Base-by-base conservation (phyloP, 1,139 yeast species). In the Candida buenavistaensis region DNA sequence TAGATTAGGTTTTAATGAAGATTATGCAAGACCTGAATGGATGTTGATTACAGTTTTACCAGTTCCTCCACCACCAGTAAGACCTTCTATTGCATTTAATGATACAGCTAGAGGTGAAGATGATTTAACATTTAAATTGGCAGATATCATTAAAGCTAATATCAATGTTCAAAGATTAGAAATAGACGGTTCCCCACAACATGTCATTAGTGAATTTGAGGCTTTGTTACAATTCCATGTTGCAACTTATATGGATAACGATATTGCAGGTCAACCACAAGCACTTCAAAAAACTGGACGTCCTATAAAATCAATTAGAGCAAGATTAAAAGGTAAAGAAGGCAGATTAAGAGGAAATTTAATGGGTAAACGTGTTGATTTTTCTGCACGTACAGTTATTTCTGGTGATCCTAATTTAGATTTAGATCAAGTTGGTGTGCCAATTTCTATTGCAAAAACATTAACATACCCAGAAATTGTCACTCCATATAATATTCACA, bases 361-460 rank as follows among this genome's bases (percentile, higher is more conserved):
- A 52, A 94, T 94, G 99, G 99, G 99, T 62, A 94, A 94, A 74
- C 95, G 98, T 77, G 99, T 94, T 41, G 97, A 92, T 64, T 94
- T 92, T 56, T 89, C 97, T 23, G 98, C 98, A 8, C 90, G 98
- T 74, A 92, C 98, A 1, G 99, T 94, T 55, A 92, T 92, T 70
- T 89, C 97, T 10, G 98, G 98, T 76, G 99, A 94, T 59, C 99
- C 99, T 27, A 94, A 94, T 54, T 75, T 92, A 53, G 97, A 92
- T 54, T 75, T 94, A 51, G 98, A 94, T 61, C 97, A 92, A 68
- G 98, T 92, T 41, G 99, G 98, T 69, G 98, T 92, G 9, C 99
- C 99, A 36, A 81, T 87, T 51, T 85, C 96, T 32, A 92, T 92
- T 62, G 98, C 99, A 3, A 80, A 94, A 57, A 92, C 97, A 2